Evolutionary conservation across 768 basidiomycete species (phyloP), one percentile per base, ranked within the genome.

Genomic region (Panaeolus papilionaceus): DNA sequence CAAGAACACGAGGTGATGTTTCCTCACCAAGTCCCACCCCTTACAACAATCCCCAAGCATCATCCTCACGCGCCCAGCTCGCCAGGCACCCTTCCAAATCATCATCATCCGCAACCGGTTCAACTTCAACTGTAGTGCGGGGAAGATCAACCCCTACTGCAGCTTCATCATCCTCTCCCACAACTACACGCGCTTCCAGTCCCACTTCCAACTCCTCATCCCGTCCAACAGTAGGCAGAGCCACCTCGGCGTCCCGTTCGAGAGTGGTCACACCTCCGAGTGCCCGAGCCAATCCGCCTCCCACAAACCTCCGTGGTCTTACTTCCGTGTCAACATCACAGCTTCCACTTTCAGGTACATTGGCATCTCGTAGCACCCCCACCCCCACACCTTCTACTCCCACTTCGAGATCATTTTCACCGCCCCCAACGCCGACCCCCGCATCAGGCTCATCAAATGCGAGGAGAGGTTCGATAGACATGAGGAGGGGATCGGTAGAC

Each of bases 271-370:
- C 54, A 23, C 54, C 54, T 37, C 54, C 54, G 26, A 58, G 26
- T 37, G 28, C 54, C 3, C 14, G 54, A 58, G 54, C 54, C 12
- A 58, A 28, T 28, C 28, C 6, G 10, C 54, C 54, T 5, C 54
- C 33, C 54, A 58, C 54, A 9, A 49, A 49, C 47, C 44, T 44
- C 5, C 58, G 70, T 44, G 67, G 64, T 16, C 64, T 71, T n/a
- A 67, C 67, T 33, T 71, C 70, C 28, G 68, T 68, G n/a, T 71
- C 70, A 8, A 66, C 70, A 4, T 69, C 70, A 14, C 70, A 71
- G 33, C 70, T 71, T 58, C 54, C 54, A 58, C 54, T 33, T 33
- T 58, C 54, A 58, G 54, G 26, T 33, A 28, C 54, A 28, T 58
- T 58, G 54, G 14, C 54, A 58, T 58, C 14, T 58, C 54, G 54